These are phyloP conservation scores for Penicillium digitatum DNA, from an alignment of 2,329 filamentous ascomycete genomes.

Conservation along the genomic window DNA sequence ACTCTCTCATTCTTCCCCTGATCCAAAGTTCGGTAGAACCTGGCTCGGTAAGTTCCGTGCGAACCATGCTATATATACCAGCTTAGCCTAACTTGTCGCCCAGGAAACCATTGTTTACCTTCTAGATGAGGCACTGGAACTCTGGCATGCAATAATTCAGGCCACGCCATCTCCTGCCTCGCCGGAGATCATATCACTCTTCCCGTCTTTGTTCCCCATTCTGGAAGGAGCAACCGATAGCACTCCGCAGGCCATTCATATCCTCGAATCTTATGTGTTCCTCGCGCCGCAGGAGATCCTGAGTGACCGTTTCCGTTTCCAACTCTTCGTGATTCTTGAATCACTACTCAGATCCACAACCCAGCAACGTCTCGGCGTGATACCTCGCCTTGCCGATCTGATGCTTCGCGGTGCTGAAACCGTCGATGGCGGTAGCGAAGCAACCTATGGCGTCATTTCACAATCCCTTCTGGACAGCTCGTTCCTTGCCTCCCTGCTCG, in stretches of 20 bases:
- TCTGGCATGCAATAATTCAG: slow-evolving; percentile 74
- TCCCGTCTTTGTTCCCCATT: slow-evolving; percentile 61
- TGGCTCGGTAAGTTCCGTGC: slow-evolving; percentile 55
- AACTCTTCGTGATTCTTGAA: slow-evolving; percentile 39
- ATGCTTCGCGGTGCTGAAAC: slow-evolving; percentile 61
- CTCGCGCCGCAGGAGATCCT: slow-evolving; percentile 54
- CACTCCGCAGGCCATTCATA: slow-evolving; percentile 58
- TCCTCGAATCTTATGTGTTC: slow-evolving; percentile 67
- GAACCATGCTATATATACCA: not conserved
- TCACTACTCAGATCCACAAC: slow-evolving; percentile 39
- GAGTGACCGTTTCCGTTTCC: slow-evolving; percentile 37
- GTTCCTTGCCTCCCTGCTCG: slow-evolving; percentile 61
- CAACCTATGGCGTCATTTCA: slow-evolving; percentile 60
- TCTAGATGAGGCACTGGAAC: slow-evolving; percentile 83
- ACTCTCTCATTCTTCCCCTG: slow-evolving; percentile 74
- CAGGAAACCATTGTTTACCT: slow-evolving; percentile 70
- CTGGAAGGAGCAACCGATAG: slow-evolving; percentile 64
- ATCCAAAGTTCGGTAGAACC: slow-evolving; percentile 75
- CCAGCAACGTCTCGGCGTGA: slow-evolving; percentile 38
- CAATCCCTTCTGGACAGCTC: slow-evolving; percentile 62
- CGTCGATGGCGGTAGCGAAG: slow-evolving; percentile 54
- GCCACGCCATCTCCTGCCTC: slow-evolving; percentile 61
- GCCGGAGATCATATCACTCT: slow-evolving; percentile 59
- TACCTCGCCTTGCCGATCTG: slow-evolving; percentile 56
- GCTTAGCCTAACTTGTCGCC: not conserved